A percentile compares a stretch with the other conserved stretches of the same genome.
Evolutionary conservation across 2,329 filamentous ascomycete genomes (phyloP).

Genomic region (Colletotrichum acutatum): DNA sequence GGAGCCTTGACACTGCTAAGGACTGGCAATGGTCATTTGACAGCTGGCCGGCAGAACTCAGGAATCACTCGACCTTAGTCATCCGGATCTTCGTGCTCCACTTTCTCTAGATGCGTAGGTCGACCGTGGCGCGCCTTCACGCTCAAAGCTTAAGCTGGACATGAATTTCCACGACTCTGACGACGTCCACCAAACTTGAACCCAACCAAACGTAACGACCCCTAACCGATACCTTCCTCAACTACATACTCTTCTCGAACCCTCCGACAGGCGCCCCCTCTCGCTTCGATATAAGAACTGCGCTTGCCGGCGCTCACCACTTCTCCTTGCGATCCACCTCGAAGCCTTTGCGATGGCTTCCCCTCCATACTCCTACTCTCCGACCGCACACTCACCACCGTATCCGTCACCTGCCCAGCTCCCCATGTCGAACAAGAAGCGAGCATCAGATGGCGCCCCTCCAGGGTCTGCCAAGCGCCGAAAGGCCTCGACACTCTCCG

Average conservation of each 20-base stretch:
- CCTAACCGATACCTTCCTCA: background rate
- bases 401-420: slow-evolving; percentile 61
- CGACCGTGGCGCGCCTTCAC: background rate
- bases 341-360: slow-evolving; percentile 60
- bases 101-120: background rate
- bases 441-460: slow-evolving; percentile 65
- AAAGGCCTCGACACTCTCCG: slow-evolving; percentile 74
- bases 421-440: slow-evolving; percentile 69
- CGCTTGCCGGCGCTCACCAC: background rate
- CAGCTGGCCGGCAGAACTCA: too few relatives aligned
- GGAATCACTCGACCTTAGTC: background rate
- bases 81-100: background rate
- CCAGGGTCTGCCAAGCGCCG: slow-evolving; percentile 70
- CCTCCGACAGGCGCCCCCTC: background rate
- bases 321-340: background rate
- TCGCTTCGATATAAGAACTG: background rate
- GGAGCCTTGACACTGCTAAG: background rate
- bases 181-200: background rate
- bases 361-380: slow-evolving; percentile 62
- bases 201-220: background rate
- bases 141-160: background rate
- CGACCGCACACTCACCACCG: slow-evolving; percentile 66
- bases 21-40: background rate
- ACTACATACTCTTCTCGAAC: too few relatives aligned
- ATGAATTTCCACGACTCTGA: background rate